Evolutionary conservation across 2,329 filamentous ascomycete species (phyloP).

Genomic region (Neonectria faginata): DNA sequence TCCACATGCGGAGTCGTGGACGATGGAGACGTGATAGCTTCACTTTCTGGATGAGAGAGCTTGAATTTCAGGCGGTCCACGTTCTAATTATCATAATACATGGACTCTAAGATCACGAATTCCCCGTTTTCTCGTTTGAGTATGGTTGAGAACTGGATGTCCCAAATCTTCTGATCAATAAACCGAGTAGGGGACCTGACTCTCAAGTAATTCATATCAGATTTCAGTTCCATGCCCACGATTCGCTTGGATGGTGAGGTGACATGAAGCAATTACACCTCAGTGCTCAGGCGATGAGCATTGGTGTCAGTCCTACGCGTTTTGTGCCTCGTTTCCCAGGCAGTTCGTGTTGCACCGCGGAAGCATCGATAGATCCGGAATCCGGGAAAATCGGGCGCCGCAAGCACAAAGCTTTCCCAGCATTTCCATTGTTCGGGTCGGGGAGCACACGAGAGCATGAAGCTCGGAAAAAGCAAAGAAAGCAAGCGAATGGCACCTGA

Average conservation of each 20-base stretch:
- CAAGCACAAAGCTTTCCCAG: neutral
- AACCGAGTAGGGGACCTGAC: neutral
- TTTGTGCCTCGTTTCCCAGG: constrained; percentile 3
- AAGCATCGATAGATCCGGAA: constrained; percentile 13
- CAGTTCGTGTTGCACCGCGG: constrained; percentile 4
- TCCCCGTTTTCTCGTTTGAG: no score
- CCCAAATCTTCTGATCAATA: neutral
- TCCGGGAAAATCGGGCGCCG: constrained; percentile 3
- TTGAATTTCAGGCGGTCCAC: neutral
- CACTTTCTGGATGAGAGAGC: constrained; percentile 1
- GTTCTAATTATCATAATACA: neutral
- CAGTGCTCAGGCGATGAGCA: neutral
- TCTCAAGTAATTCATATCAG: neutral
- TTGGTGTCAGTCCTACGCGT: neutral
- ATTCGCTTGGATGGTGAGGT: neutral
- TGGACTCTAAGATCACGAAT: neutral
- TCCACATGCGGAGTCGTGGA: neutral
- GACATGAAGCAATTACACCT: neutral
- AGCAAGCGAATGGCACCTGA: constrained; percentile 22
- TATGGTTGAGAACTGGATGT: neutral
- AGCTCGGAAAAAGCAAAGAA: constrained; percentile 11
- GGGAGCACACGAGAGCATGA: neutral
- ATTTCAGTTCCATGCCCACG: no score
- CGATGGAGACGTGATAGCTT: constrained; percentile 15
- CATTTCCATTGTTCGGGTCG: constrained; percentile 1